Evolutionary conservation across 176 grass and related monocot genomes (phyloP), one percentile per base, ranked within the genome.

Genomic region (Pharus latifolius): DNA sequence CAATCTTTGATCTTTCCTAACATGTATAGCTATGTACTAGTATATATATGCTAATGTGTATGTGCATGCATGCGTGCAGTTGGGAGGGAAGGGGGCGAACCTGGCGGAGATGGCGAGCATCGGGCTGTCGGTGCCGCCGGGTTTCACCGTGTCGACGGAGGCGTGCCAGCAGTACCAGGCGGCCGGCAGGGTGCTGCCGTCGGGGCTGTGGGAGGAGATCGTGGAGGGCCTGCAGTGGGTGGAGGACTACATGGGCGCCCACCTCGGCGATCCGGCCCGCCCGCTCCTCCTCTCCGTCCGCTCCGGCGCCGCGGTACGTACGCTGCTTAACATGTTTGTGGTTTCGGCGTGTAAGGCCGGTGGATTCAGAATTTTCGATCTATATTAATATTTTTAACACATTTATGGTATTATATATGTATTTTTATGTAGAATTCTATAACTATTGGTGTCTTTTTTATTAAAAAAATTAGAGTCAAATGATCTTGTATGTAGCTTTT

Each of bases 31-130:
- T 56, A 19, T 47, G 10, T 17, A 12, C 0, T 71, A 4, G 1
- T 6, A 38, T 14, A 18, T 55, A 3, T 24, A 54, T 18, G 28
- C 51, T 41, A 1, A 5, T 14, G 49, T 26, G 14, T 44, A 18
- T 51, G 24, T 45, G 5, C 16, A 4, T 47, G 18, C 3, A 33
- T 67, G 20, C 68, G 5, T 77, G 24, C 31, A 98, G 95, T 54
- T 99, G 26, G 96, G 96, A 1, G 96, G 96, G 6, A 99, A 95
- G 68, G 96, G 96, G 12, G 96, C 96, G 28, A 99, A 99, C 87
- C 49, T 99, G 53, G 96, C 96, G 43, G 96, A 99, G 85, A 99
- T 99, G 96, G 54, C 96, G 56, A 99, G 87, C 84, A 99, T 99
- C 66, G 96, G 96, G 12, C 71, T 95, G 82, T 99, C 96, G 34